Conservation (phyloP, 1,139 yeast species). For the Blastobotrys elegans region DNA sequence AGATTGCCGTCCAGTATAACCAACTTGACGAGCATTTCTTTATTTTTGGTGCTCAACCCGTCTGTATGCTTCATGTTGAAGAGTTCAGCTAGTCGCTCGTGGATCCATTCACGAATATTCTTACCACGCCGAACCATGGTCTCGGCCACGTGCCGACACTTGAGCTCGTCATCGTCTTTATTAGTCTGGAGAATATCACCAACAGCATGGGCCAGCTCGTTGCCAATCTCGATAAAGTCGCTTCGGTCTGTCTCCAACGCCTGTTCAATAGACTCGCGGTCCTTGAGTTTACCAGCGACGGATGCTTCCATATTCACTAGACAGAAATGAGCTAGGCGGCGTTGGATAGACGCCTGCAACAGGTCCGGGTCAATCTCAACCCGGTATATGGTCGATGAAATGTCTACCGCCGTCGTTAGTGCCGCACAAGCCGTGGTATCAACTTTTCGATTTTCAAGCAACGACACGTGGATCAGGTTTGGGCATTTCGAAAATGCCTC, state of each 20-base stretch:
- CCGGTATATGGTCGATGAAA: slow-evolving; percentile 58
- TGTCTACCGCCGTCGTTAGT: slow-evolving; percentile 64
- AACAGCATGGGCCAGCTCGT: slow-evolving; percentile 30
- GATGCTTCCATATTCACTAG: slow-evolving; percentile 71
- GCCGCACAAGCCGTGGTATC: slow-evolving; percentile 60
- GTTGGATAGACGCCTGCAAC: slow-evolving; percentile 65
- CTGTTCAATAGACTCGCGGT: slow-evolving; percentile 32
- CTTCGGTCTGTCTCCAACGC: slow-evolving; percentile 21
- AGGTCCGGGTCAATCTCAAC: slow-evolving; percentile 68
- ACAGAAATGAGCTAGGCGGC: slow-evolving; percentile 73
- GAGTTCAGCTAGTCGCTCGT: slow-evolving; percentile 26
- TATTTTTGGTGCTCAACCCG: slow-evolving; percentile 22
- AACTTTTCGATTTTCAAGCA: slow-evolving; percentile 58
- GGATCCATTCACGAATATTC: slow-evolving; percentile 28
- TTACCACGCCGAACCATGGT: slow-evolving; percentile 28
- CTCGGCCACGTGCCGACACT: slow-evolving; percentile 22
- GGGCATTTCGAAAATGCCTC: slow-evolving; percentile 66
- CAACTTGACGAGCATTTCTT: slow-evolving; percentile 30
- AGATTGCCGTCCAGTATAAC: slow-evolving; percentile 33
- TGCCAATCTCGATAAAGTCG: slow-evolving; percentile 28
- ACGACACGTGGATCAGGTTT: slow-evolving; percentile 68
- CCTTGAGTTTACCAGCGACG: slow-evolving; percentile 29
- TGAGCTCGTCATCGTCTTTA: slow-evolving; percentile 18
- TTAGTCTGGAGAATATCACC: slow-evolving; percentile 25
- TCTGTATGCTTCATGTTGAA: slow-evolving; percentile 23